Evolutionary conservation across 257 asterid species (phyloP).

Genomic region (Rhazya stricta): DNA sequence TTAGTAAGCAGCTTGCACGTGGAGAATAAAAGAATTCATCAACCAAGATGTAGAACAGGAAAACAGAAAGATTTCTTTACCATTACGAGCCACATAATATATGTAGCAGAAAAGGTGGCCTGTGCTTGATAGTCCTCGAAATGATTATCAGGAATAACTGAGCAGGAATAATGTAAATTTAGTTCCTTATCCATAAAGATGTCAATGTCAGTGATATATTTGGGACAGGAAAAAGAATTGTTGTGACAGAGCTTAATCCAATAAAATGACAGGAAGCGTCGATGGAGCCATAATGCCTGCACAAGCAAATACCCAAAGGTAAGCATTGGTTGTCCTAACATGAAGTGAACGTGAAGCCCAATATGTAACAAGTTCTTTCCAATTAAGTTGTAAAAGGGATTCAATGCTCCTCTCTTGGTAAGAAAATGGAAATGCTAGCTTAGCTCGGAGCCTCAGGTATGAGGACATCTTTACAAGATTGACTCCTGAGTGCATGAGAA

Average conservation of each 20-base stretch:
- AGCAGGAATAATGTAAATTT: conserved; percentile 44
- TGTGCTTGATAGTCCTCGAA: conserved; percentile 79
- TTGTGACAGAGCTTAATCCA: conserved; percentile 53
- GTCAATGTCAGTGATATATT: conserved; percentile 17
- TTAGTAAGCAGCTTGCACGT: neutral
- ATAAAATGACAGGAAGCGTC: conserved; percentile 75
- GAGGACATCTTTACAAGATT: neutral
- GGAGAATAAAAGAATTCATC: neutral
- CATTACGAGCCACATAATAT: conserved; percentile 78
- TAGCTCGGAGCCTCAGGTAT: neutral
- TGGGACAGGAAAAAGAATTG: conserved; percentile 16
- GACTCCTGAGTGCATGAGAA: neutral
- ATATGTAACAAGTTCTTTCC: neutral
- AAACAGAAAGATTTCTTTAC: conserved; percentile 25
- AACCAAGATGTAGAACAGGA: neutral
- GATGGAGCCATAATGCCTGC: conserved; percentile 94
- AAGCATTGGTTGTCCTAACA: neutral
- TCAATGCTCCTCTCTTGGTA: neutral
- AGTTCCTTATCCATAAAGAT: conserved; percentile 47
- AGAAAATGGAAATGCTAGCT: neutral
- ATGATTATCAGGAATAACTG: conserved; percentile 48
- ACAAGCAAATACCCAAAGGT: conserved; percentile 12
- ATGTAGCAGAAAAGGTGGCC: conserved; percentile 63
- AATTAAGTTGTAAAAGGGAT: neutral
- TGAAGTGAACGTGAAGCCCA: neutral